Percentiles rank a stretch among this genome's conserved stretches.
phyloP scores from a whole-genome alignment of 805 yeast genomes.

The Tetrapisispora phaffii region DNA sequence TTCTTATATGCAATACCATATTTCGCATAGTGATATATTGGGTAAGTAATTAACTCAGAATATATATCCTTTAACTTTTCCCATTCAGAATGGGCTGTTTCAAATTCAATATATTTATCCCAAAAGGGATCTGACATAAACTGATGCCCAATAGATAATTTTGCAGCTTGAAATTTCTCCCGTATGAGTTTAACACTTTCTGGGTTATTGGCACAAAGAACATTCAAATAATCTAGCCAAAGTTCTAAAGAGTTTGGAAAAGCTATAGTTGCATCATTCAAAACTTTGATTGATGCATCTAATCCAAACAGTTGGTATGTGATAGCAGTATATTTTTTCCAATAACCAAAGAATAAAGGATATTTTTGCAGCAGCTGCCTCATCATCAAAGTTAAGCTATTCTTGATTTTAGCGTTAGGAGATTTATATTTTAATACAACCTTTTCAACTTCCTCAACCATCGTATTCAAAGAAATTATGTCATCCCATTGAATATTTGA shows the following conservation, averaged over 20 bases:
- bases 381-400: constrained; percentile 29
- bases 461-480: constrained; percentile 32
- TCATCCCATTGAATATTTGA: constrained; percentile 25
- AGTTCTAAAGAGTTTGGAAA: constrained; percentile 54
- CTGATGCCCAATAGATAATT: constrained; percentile 49
- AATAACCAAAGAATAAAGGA: constrained; percentile 50
- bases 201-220: constrained; percentile 37
- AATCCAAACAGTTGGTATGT: constrained; percentile 49
- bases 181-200: constrained; percentile 30
- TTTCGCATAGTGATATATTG: constrained; percentile 78
- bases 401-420: constrained; percentile 27
- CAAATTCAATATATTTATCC: constrained; percentile 68
- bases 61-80: constrained; percentile 35
- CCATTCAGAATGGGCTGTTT: constrained; percentile 33
- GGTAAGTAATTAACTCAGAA: constrained; percentile 42
- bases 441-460: constrained; percentile 30
- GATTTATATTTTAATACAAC: constrained; percentile 27
- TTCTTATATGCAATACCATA: constrained; percentile 47
- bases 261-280: constrained; percentile 36
- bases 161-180: constrained; percentile 40
- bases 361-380: constrained; percentile 39
- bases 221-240: constrained; percentile 58
- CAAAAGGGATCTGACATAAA: constrained; percentile 73
- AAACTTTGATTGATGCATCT: constrained; percentile 37
- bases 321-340: constrained; percentile 53